These are phyloP conservation scores for Corymbia citriodora DNA, from an alignment of 441 rosid species.

Conservation along the genomic window DNA sequence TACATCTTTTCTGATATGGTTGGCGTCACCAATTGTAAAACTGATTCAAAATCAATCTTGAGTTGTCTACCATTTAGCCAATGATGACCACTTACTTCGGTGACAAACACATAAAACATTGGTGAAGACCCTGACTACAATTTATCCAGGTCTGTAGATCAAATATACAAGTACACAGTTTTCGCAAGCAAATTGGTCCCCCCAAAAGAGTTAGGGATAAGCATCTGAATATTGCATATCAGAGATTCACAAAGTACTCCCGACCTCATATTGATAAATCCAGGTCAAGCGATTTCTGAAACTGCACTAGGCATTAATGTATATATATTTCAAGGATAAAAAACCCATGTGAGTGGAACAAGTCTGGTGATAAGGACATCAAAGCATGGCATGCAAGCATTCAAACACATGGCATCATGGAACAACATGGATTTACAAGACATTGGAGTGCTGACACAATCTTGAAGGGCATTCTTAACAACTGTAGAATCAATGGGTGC, in stretches of 20 bases:
- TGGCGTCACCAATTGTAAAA: background rate
- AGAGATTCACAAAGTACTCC: background rate
- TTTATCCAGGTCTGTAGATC: background rate
- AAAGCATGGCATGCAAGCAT: background rate
- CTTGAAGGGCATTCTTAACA: background rate
- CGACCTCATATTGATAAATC: background rate
- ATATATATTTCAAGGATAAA: background rate
- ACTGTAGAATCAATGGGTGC: background rate
- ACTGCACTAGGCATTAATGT: background rate
- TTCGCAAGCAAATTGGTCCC: background rate
- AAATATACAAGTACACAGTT: background rate
- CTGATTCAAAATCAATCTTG: background rate
- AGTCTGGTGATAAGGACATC: background rate
- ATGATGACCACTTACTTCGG: background rate
- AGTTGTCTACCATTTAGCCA: background rate
- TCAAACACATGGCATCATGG: background rate
- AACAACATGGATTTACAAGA: background rate
- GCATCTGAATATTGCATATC: background rate
- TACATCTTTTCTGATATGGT: background rate
- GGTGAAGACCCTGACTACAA: background rate
- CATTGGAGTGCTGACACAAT: background rate
- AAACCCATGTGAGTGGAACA: background rate
- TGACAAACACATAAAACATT: background rate
- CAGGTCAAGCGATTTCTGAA: background rate
- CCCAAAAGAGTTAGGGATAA: background rate